A percentile compares a stretch with the other conserved stretches of the same genome.
Evolutionary conservation across 371 early-diverging fungal species (phyloP).

Genomic region (Thermomucor indicae-seudaticae): DNA sequence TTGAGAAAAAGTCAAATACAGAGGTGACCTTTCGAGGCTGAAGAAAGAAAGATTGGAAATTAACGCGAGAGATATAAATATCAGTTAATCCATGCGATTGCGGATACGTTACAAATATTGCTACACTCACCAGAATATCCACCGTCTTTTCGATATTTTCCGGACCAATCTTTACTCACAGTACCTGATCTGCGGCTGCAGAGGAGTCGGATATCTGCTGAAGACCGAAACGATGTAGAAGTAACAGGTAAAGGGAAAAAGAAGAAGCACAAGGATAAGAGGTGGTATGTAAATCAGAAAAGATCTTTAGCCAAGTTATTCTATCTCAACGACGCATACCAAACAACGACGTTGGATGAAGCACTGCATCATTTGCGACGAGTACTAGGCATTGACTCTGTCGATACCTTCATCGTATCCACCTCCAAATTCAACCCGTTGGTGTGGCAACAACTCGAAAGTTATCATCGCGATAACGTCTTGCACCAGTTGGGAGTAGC

Average conservation of each 20-base stretch:
- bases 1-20: conserved; percentile 46
- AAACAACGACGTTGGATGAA: conserved; percentile 20
- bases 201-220: conserved; percentile 30
- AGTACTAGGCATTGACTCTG: conserved; percentile 28
- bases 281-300: background rate
- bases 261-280: background rate
- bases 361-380: conserved; percentile 36
- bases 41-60: background rate
- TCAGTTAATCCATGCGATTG: conserved; percentile 48
- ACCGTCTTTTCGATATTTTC: conserved; percentile 29
- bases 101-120: conserved; percentile 43
- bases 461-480: background rate
- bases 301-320: conserved; percentile 43
- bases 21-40: conserved; percentile 32
- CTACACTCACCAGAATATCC: conserved; percentile 13
- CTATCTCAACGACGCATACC: conserved; percentile 20
- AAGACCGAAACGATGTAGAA: conserved; percentile 47
- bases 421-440: background rate
- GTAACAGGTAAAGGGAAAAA: conserved; percentile 41
- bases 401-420: conserved; percentile 52
- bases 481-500: conserved; percentile 13
- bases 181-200: conserved; percentile 42
- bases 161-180: conserved; percentile 22
- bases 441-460: conserved; percentile 27
- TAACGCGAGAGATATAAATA: conserved; percentile 20